Base-by-base conservation (phyloP, 805 yeast species). In the Jamesozyma rosinii region DNA sequence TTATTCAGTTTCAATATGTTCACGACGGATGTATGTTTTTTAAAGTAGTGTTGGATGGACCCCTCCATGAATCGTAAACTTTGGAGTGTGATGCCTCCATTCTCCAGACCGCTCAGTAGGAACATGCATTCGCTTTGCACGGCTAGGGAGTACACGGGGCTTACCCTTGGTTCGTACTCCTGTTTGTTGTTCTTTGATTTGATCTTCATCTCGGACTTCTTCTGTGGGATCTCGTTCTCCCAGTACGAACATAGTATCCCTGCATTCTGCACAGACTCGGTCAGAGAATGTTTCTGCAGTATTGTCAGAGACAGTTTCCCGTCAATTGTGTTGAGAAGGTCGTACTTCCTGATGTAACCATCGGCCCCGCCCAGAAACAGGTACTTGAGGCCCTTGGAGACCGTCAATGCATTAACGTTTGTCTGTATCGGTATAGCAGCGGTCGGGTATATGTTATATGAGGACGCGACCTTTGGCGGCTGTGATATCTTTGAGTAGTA, bases 351-450 rank as follows among this genome's bases (percentile, higher is more conserved):
- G 29, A 92, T 83, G 54, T 79, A 85, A 4, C 98, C 98, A 62
- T 92, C 98, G 50, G 83, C 90, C 9, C 97, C 97, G 18, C 98
- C 98, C 0, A 95, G 81, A 54, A 89, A 82, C 33, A 92, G 69
- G 82, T 88, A 89, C 56, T 80, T 81, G 35, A 88, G 81, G 5
- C 94, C 95, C 53, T 75, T 77, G 1, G 95, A 76, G 37, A 87
- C 67, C 1, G 89, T 81, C 30, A 90, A 52, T 2, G 92, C 74
- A 62, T 87, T 87, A 27, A 92, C 81, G 22, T 83, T 80, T 1
- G 85, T 66, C 1, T 86, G 72, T 53, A 85, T 87, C 1, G 95
- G 90, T 10, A 89, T 80, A 1, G 97, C 96, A 18, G 83, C 94
- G 10, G 83, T 75, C 0, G 98, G 97, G 32, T 76, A 70, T 2